phyloP scores from a whole-genome alignment of 2,329 filamentous ascomycete genomes.

The Fusarium pseudograminearum region DNA sequence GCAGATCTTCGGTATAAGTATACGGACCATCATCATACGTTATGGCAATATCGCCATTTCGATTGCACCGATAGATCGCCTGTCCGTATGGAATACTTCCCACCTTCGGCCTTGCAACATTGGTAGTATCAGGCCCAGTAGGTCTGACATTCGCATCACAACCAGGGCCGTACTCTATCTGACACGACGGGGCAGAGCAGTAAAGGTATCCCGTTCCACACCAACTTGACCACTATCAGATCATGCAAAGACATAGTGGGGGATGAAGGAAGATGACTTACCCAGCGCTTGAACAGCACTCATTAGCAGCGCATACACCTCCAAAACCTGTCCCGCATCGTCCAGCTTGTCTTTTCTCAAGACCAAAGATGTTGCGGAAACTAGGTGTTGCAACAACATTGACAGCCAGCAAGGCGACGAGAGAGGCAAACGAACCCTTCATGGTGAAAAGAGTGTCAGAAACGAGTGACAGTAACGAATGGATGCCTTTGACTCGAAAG shows the following conservation, averaged over 20 bases:
- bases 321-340: slow-evolving; percentile 57
- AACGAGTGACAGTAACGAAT: slow-evolving; percentile 46
- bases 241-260: not conserved
- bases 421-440: slow-evolving; percentile 22
- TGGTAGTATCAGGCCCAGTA: slow-evolving; percentile 65
- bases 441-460: slow-evolving; percentile 19
- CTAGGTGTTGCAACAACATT: slow-evolving; percentile 2
- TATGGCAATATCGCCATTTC: slow-evolving; percentile 55
- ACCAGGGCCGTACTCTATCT: slow-evolving; percentile 69
- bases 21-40: slow-evolving; percentile 63
- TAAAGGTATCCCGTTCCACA: slow-evolving; percentile 67
- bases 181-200: slow-evolving; percentile 72
- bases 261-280: slow-evolving; percentile 32
- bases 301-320: slow-evolving; percentile 50
- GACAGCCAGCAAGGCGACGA: slow-evolving; percentile 15
- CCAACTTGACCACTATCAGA: slow-evolving; percentile 55
- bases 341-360: slow-evolving; percentile 51
- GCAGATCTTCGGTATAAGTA: slow-evolving; percentile 56
- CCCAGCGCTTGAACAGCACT: slow-evolving; percentile 60
- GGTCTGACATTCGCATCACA: slow-evolving; percentile 70
- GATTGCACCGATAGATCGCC: slow-evolving; percentile 58
- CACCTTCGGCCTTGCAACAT: slow-evolving; percentile 63
- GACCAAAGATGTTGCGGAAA: not conserved
- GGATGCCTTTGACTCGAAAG: slow-evolving; percentile 15
- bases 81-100: slow-evolving; percentile 69